These are phyloP conservation scores for Afroboletus lepidellus DNA, from an alignment of 1,284 basidiomycete genomes.

Conservation along the genomic window DNA sequence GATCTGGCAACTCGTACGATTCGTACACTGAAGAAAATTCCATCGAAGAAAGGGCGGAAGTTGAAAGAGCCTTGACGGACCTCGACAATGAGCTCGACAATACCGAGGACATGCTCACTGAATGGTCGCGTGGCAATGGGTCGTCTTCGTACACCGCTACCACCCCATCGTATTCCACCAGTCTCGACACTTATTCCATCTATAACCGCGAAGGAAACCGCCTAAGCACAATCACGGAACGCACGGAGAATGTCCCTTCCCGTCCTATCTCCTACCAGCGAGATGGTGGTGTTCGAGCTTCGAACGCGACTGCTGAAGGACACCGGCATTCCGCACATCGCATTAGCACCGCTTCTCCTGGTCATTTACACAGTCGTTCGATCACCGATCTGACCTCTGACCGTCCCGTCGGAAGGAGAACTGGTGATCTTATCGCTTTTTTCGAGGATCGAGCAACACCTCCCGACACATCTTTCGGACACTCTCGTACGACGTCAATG, in stretches of 20 bases:
- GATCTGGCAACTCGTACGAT: slow-evolving; percentile 34
- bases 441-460: slow-evolving; percentile 57
- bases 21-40: slow-evolving; percentile 47
- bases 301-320: slow-evolving; percentile 40
- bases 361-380: slow-evolving; percentile 27
- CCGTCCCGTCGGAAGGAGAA: slow-evolving; percentile 51
- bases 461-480: slow-evolving; percentile 35
- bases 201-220: slow-evolving; percentile 40
- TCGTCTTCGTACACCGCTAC: slow-evolving; percentile 41
- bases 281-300: slow-evolving; percentile 34
- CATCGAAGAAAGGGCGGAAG: slow-evolving; percentile 49
- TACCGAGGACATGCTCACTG: slow-evolving; percentile 57
- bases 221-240: slow-evolving; percentile 62
- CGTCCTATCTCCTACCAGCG: slow-evolving; percentile 44
- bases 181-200: slow-evolving; percentile 35
- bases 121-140: slow-evolving; percentile 48
- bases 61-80: slow-evolving; percentile 62
- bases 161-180: slow-evolving; percentile 32
- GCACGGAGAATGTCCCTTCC: slow-evolving; percentile 49
- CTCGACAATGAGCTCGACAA: slow-evolving; percentile 64
- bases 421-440: slow-evolving; percentile 69
- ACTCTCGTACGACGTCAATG: slow-evolving; percentile 52
- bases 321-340: slow-evolving; percentile 40
- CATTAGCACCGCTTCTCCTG: slow-evolving; percentile 24
- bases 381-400: slow-evolving; percentile 29